phyloP scores from a whole-genome alignment of 2,329 filamentous ascomycete genomes.

The Trichoderma sp. region DNA sequence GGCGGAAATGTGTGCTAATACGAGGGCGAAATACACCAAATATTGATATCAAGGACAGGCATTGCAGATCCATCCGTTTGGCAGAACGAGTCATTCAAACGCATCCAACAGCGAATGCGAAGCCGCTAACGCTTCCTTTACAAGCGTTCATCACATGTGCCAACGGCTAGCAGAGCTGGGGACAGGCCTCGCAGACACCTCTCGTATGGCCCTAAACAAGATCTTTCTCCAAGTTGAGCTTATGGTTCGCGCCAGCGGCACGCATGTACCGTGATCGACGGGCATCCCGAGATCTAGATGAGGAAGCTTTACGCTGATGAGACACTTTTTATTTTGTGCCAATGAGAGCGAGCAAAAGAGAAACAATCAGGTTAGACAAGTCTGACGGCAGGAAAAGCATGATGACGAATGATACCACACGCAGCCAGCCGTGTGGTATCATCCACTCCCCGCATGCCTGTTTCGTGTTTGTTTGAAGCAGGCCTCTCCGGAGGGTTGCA shows the following conservation, averaged over 20 bases:
- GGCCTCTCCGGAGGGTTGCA: conserved; percentile 2
- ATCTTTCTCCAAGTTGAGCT: background rate
- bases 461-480: background rate
- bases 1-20: background rate
- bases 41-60: background rate
- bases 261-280: conserved; percentile 16
- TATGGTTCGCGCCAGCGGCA: conserved; percentile 12
- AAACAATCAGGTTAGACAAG: background rate
- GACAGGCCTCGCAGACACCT: conserved; percentile 8
- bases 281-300: conserved; percentile 24
- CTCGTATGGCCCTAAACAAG: background rate
- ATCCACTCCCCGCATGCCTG: background rate
- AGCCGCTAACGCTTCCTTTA: background rate
- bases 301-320: conserved; percentile 9
- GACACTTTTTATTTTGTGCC: background rate
- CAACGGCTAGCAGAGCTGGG: conserved; percentile 13
- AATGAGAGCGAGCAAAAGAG: background rate
- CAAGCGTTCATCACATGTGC: background rate
- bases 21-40: background rate
- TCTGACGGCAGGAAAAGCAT: background rate
- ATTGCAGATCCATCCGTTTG: background rate
- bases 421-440: background rate
- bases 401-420: conserved; percentile 11
- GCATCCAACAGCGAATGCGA: background rate
- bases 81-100: background rate